These are phyloP conservation scores for Saccharomycopsis sp. DNA, from an alignment of 805 yeast species.

Conservation along the genomic window DNA sequence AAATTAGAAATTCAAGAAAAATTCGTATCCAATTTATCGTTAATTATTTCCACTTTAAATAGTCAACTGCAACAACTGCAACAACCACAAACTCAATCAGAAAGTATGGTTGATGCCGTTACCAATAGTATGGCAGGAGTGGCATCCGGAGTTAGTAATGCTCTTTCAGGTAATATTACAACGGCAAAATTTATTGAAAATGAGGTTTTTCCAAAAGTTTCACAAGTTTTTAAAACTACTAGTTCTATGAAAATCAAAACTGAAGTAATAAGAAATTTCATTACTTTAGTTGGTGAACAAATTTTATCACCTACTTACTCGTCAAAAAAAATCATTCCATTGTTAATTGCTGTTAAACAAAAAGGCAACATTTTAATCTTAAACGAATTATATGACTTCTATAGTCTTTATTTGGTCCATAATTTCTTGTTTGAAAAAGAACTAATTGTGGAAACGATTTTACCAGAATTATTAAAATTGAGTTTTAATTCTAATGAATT, in stretches of 20 bases:
- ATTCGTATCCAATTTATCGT: slow-evolving; percentile 22
- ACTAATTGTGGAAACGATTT: slow-evolving; percentile 37
- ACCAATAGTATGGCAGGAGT: slow-evolving; percentile 24
- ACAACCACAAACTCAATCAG: not conserved
- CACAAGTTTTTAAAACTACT: slow-evolving; percentile 71
- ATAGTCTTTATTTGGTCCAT: slow-evolving; percentile 22
- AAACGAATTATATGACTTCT: slow-evolving; percentile 37
- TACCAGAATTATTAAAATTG: slow-evolving; percentile 43
- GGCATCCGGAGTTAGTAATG: slow-evolving; percentile 36
- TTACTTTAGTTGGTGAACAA: slow-evolving; percentile 43
- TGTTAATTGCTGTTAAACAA: slow-evolving; percentile 59
- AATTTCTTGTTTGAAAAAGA: slow-evolving; percentile 35
- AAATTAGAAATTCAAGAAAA: slow-evolving; percentile 26
- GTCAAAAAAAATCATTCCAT: slow-evolving; percentile 71
- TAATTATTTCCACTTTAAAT: slow-evolving; percentile 36
- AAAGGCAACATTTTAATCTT: slow-evolving; percentile 61
- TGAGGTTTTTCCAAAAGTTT: slow-evolving; percentile 61
- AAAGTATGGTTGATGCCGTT: slow-evolving; percentile 22
- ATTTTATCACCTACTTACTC: slow-evolving; percentile 63
- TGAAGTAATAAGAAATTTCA: slow-evolving; percentile 51
- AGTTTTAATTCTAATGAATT: slow-evolving; percentile 35
- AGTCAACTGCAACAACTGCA: slow-evolving; percentile 19
- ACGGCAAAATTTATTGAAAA: slow-evolving; percentile 40
- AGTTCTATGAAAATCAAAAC: slow-evolving; percentile 73
- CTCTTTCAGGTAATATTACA: slow-evolving; percentile 28